Percentiles rank a stretch among this genome's conserved stretches.
Conservation (phyloP, 345 rosid genomes). For the Populus ilicifolia region DNA sequence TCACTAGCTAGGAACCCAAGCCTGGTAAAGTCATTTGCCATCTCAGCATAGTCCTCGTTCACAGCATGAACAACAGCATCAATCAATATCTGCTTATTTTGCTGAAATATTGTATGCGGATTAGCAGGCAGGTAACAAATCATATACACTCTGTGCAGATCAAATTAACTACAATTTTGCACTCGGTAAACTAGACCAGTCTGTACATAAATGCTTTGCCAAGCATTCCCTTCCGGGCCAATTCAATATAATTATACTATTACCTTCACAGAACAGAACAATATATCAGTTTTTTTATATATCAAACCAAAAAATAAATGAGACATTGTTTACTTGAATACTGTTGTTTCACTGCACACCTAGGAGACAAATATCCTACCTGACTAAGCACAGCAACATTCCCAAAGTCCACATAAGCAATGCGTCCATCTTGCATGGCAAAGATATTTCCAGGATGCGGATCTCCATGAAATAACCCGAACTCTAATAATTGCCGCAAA, state of each 20-base stretch:
- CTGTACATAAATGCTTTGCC: not conserved
- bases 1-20: constrained; percentile 97
- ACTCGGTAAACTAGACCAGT: not conserved
- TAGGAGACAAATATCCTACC: constrained; percentile 39
- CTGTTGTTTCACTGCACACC: not conserved
- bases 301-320: not conserved
- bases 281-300: not conserved
- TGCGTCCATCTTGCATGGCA: constrained; percentile 96
- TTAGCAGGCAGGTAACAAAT: constrained; percentile 2
- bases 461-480: constrained; percentile 95
- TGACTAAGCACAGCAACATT: constrained; percentile 98
- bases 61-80: constrained; percentile 99
- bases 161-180: not conserved
- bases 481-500: constrained; percentile 81
- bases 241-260: not conserved
- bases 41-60: constrained; percentile 92
- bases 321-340: not conserved
- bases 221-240: not conserved
- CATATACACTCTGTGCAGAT: not conserved
- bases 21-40: constrained; percentile 99
- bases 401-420: constrained; percentile 98
- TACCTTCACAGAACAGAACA: not conserved
- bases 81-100: constrained; percentile 91
- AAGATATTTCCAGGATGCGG: constrained; percentile 99
- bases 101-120: constrained; percentile 51